Base-by-base conservation (phyloP, 2,329 filamentous ascomycete species). In the Colletotrichum higginsianum region DNA sequence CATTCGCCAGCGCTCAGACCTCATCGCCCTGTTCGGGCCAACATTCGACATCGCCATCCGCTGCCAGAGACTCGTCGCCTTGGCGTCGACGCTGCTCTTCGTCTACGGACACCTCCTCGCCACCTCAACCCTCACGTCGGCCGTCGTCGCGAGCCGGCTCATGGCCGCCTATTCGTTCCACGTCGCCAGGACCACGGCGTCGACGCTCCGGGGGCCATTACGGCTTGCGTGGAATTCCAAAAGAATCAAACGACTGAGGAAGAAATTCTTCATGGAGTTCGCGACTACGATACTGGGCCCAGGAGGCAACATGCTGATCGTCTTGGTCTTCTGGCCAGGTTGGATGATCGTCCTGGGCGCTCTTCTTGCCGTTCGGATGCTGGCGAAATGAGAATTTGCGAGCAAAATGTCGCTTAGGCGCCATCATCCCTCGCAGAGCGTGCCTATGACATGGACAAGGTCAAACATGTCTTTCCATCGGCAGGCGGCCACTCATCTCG, bases 261-360 rank as follows among this genome's bases (percentile, higher is more conserved):
- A 83, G 73, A 85, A 84, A 74, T 73, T 88, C 65, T 85, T 86
- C 66, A 85, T 85, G 74, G 88, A 90, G 77, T 83, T 90, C 67
- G 85, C 84, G 68, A 80, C 84, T 60, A 82, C 86, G 61, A 80
- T 89, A 47, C 82, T 90, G 26, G 87, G 87, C 4, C 82, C 84
- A 7, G 82, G 85, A 30, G 84, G 83, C 6, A 88, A 88, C 73
- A 76, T 79, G 40, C 56, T 90, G 66, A 82, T 86, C 72, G 77
- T 89, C 42, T 56, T 89, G 70, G 72, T 89, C 73, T 87, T 90
- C 74, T 90, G 88, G 88, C 88, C 88, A 0, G 88, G 88, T 0
- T 90, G 88, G 88, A 79, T 84, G 70, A 71, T 89, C 38, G 70
- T 90, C 40, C 84, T 76, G 2, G 77, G 82, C 8, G 74, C 78